Base-by-base conservation (phyloP, 192 early-diverging fungal species). In the Kickxella alabastrina region DNA sequence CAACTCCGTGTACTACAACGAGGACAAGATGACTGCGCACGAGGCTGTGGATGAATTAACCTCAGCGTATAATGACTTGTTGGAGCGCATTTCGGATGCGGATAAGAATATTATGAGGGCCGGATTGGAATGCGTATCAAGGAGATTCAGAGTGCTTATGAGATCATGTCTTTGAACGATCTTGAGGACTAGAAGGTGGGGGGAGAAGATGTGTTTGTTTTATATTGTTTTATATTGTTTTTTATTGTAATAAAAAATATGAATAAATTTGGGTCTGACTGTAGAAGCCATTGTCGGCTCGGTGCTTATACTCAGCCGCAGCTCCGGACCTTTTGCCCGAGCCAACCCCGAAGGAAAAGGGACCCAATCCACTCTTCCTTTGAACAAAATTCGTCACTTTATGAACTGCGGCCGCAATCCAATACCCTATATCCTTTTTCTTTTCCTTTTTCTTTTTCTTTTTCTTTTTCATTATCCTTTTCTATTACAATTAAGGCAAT, bases 1-100 rank as follows among this genome's bases (percentile, higher is more conserved):
- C 43, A 75, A 75, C 55, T 68, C 73, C 2, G 65, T 75, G 3
- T 75, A 75, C 52, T 75, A 75, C 61, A 75, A 75, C 43, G 61
- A 68, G 13, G 73, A 75, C 31, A 75, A 75, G 23, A 25, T 32
- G 54, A 42, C 65, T 1, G 72, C 72, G 0, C 72, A 75, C 28
- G 58, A 75, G 12, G 72, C 72, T 15, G 66, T 75, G n/a, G 72
- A 75, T 15, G 54, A 68, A n/a, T 52, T 75, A 61, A 53, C 56
- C 17, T 19, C 10, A 4, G 53, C 65, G 3, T 75, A 75, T 28
- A 57, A 51, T 19, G 24, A 28, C 10, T 31, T 75, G 46, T 43
- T 75, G 15, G 54, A 19, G 6, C 52, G 66, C 4, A 60, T 75
- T 5, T 42, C 42, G 7, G 61, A 49, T 8, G 48, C 47, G 13